These are phyloP conservation scores for Aspergillus ochraceus DNA, from an alignment of 2,329 filamentous ascomycete genomes.

Conservation along the genomic window DNA sequence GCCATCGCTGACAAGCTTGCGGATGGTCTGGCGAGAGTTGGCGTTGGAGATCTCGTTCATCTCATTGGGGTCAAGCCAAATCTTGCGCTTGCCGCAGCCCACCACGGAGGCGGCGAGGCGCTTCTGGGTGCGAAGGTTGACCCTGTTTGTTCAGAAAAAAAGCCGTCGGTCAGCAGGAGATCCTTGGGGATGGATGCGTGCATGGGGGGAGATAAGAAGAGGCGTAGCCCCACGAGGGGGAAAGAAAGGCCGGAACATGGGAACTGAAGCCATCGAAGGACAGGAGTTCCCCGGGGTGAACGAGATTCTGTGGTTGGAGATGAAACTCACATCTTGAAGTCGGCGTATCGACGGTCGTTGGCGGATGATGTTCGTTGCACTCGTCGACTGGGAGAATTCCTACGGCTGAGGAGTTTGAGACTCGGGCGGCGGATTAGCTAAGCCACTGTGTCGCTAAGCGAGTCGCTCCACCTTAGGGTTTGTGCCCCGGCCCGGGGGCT, in stretches of 20 bases:
- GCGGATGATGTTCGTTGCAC: constrained; percentile 46
- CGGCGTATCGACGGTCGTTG: constrained; percentile 48
- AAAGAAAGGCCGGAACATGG: constrained; percentile 6
- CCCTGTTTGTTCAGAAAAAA: constrained; percentile 61
- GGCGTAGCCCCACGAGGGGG: constrained; percentile 9
- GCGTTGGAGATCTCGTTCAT: constrained; percentile 99
- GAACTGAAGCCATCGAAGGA: constrained; percentile 19
- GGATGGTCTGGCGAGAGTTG: constrained; percentile 99
- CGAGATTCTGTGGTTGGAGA: constrained; percentile 24
- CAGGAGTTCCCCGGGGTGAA: constrained; percentile 18
- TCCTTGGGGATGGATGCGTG: constrained; percentile 16
- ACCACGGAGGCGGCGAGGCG: constrained; percentile 98
- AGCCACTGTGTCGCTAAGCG: constrained; percentile 41
- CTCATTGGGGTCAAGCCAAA: constrained; percentile 99
- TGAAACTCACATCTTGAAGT: constrained; percentile 48
- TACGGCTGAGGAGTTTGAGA: constrained; percentile 42
- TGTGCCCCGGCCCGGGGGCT: constrained; percentile 22
- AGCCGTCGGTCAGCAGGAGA: constrained; percentile 29
- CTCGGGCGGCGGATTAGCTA: constrained; percentile 41
- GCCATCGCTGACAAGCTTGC: constrained; percentile 99
- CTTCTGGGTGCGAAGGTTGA: constrained; percentile 99
- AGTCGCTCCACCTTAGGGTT: constrained; percentile 41
- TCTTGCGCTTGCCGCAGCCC: constrained; percentile 99
- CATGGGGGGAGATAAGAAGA: constrained; percentile 3
- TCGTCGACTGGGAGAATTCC: constrained; percentile 39